Evolutionary conservation across 345 rosid genomes (phyloP).

Genomic region (Lepidium aucheri): DNA sequence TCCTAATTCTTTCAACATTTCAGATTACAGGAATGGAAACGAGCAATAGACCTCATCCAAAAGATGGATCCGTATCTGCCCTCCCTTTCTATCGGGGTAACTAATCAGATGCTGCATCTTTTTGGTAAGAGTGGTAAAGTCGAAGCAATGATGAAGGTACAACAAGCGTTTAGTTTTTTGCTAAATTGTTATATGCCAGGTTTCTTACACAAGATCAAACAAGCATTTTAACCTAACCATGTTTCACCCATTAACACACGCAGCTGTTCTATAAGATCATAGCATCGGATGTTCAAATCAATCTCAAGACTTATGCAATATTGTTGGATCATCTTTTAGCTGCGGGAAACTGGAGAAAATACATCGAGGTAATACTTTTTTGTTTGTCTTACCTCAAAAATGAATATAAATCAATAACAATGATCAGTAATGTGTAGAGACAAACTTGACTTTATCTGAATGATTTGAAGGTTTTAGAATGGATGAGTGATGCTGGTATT

Average conservation of each 20-base stretch:
- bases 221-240: slow-evolving; percentile 4
- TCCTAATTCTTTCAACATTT: slow-evolving; percentile 4
- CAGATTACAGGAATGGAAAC: slow-evolving; percentile 79
- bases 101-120: slow-evolving; percentile 70
- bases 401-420: not conserved
- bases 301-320: slow-evolving; percentile 49
- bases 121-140: slow-evolving; percentile 78
- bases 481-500: slow-evolving; percentile 76
- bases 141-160: slow-evolving; percentile 80
- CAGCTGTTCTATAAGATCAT: slow-evolving; percentile 76
- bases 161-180: not conserved
- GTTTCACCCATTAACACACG: not conserved
- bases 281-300: slow-evolving; percentile 49
- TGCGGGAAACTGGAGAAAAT: slow-evolving; percentile 88
- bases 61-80: slow-evolving; percentile 67
- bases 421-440: not conserved
- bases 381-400: not conserved
- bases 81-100: slow-evolving; percentile 50
- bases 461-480: slow-evolving; percentile 61
- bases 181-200: not conserved
- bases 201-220: not conserved
- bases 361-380: slow-evolving; percentile 56
- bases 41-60: slow-evolving; percentile 39
- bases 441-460: not conserved
- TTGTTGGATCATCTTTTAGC: slow-evolving; percentile 71